These are phyloP conservation scores for Schrenkiella parvula DNA, from an alignment of 345 rosid species.

Conservation along the genomic window DNA sequence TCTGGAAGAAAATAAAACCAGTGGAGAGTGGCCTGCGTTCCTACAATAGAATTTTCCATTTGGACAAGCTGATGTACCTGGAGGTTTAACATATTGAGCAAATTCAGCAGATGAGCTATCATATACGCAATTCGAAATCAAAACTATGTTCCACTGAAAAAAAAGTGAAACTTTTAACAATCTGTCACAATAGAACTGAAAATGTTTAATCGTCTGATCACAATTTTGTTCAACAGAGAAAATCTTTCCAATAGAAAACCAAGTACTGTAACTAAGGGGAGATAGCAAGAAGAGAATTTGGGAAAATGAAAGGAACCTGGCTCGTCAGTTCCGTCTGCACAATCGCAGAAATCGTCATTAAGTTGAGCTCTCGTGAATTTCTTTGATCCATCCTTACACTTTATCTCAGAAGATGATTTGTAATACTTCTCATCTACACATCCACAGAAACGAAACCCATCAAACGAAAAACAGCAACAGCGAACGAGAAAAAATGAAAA, in stretches of 20 bases:
- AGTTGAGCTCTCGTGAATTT: conserved; percentile 71
- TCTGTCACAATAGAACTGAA: neutral
- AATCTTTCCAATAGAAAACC: no score
- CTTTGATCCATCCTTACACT: conserved; percentile 84
- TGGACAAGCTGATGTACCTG: conserved; percentile 98
- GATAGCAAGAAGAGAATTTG: neutral
- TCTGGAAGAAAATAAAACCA: conserved; percentile 68
- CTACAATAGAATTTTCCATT: conserved; percentile 75
- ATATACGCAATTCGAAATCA: neutral
- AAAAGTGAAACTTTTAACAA: neutral
- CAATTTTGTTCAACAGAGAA: neutral
- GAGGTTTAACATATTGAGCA: neutral
- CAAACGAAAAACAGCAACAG: neutral
- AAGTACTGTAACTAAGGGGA: no score
- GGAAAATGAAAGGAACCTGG: conserved; percentile 49
- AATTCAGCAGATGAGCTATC: neutral
- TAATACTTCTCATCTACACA: conserved; percentile 69
- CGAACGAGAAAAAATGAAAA: neutral
- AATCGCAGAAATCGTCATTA: conserved; percentile 95
- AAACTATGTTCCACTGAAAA: neutral
- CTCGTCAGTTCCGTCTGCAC: conserved; percentile 87
- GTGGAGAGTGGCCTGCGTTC: conserved; percentile 69
- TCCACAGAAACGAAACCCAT: neutral
- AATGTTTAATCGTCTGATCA: neutral
- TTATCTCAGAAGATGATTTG: conserved; percentile 59